These are phyloP conservation scores for Fonsecaea pugnacius DNA, from an alignment of 2,329 filamentous ascomycete genomes.

Conservation along the genomic window DNA sequence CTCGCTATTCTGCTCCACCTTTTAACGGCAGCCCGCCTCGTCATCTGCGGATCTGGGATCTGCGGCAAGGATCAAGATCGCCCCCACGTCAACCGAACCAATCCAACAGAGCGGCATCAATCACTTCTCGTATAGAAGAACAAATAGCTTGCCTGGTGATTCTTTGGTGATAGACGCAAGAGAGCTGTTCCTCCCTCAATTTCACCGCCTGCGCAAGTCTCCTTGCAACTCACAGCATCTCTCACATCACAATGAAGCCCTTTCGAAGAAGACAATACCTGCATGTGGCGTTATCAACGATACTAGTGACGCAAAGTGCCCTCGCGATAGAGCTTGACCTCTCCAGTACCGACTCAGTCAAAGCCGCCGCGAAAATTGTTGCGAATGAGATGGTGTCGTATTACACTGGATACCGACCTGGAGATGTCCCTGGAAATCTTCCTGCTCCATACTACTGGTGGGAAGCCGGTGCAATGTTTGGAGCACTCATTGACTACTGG, in stretches of 20 bases:
- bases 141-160: background rate
- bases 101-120: constrained; percentile 11
- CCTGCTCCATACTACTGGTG: constrained; percentile 64
- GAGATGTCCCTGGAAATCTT: constrained; percentile 57
- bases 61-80: constrained; percentile 16
- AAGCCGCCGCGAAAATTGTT: constrained; percentile 50
- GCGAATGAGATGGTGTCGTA: constrained; percentile 57
- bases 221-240: background rate
- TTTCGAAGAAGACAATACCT: constrained; percentile 29
- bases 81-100: constrained; percentile 19
- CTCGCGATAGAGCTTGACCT: constrained; percentile 35
- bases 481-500: constrained; percentile 79
- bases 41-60: constrained; percentile 21
- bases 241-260: constrained; percentile 25
- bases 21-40: constrained; percentile 1
- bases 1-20: constrained; percentile 14
- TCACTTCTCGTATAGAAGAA: background rate
- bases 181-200: constrained; percentile 7
- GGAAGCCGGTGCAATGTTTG: constrained; percentile 75
- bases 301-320: constrained; percentile 30
- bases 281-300: constrained; percentile 16
- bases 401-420: constrained; percentile 55
- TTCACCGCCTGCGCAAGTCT: constrained; percentile 4
- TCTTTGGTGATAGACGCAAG: constrained; percentile 3
- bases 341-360: constrained; percentile 50